Percentiles rank a stretch among this genome's conserved stretches.
Conservation (phyloP, 306 rosid genomes). For the Casuarina equisetifolia region DNA sequence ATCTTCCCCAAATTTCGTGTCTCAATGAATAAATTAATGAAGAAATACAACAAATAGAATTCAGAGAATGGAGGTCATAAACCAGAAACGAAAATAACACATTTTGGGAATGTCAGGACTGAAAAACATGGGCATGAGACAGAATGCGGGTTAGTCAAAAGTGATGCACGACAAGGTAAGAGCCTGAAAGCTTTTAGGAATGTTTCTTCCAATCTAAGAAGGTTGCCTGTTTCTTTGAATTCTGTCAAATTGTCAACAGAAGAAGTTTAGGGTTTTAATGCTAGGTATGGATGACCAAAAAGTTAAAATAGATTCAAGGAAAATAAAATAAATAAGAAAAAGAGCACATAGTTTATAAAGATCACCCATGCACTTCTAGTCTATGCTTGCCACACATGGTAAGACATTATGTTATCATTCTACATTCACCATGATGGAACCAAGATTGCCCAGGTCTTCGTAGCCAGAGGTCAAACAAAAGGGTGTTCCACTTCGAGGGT, state of each 20-base stretch:
- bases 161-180: not conserved
- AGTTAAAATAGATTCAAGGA: not conserved
- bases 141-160: not conserved
- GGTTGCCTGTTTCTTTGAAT: not conserved
- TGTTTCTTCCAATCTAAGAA: not conserved
- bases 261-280: not conserved
- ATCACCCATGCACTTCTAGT: no score
- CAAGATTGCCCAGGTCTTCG: not conserved
- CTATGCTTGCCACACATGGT: no score
- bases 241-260: not conserved
- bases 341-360: not conserved
- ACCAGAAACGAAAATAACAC: not conserved
- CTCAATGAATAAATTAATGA: not conserved
- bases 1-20: not conserved
- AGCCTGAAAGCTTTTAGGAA: not conserved
- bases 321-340: not conserved
- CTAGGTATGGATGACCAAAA: not conserved
- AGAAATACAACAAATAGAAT: not conserved
- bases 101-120: not conserved
- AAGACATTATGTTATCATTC: no score
- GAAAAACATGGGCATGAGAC: not conserved
- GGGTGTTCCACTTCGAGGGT: not conserved
- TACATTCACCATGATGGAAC: no score
- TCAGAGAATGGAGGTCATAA: not conserved
- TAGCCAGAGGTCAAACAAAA: not conserved